Conservation (phyloP, 2,329 filamentous ascomycete genomes). For the Diplocarpon rosae region DNA sequence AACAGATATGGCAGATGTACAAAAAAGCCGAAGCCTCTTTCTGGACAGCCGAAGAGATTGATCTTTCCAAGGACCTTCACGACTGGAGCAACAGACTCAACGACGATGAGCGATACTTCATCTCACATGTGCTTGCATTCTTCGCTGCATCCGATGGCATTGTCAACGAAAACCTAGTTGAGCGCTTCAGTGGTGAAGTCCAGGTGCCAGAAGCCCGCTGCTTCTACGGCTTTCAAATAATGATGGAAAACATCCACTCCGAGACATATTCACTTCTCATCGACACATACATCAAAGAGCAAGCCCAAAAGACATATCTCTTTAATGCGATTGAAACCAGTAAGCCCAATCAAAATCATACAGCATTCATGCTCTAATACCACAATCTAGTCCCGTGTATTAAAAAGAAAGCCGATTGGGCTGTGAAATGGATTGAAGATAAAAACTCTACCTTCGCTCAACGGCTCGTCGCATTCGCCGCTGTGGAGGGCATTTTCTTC, state of each 20-base stretch:
- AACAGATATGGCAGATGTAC: slow-evolving; percentile 99
- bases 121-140: slow-evolving; percentile 97
- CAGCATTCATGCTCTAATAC: slow-evolving; percentile 21
- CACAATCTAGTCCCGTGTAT: slow-evolving; percentile 69
- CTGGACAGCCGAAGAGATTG: slow-evolving; percentile 99
- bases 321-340: slow-evolving; percentile 99
- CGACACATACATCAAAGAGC: slow-evolving; percentile 98
- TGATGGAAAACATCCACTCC: slow-evolving; percentile 99
- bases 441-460: slow-evolving; percentile 89
- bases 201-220: slow-evolving; percentile 96
- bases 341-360: slow-evolving; percentile 34
- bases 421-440: slow-evolving; percentile 87
- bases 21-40: slow-evolving; percentile 99
- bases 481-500: slow-evolving; percentile 99
- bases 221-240: slow-evolving; percentile 99
- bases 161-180: slow-evolving; percentile 97
- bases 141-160: slow-evolving; percentile 98
- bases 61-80: slow-evolving; percentile 96
- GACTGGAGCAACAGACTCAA: slow-evolving; percentile 98
- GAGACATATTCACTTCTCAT: slow-evolving; percentile 99
- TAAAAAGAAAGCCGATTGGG: slow-evolving; percentile 98
- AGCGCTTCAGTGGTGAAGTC: slow-evolving; percentile 94
- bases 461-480: slow-evolving; percentile 91
- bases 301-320: slow-evolving; percentile 82
- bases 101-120: slow-evolving; percentile 95